phyloP scores from a whole-genome alignment of 495 filamentous ascomycete species.

The Penicillium nucicola region DNA sequence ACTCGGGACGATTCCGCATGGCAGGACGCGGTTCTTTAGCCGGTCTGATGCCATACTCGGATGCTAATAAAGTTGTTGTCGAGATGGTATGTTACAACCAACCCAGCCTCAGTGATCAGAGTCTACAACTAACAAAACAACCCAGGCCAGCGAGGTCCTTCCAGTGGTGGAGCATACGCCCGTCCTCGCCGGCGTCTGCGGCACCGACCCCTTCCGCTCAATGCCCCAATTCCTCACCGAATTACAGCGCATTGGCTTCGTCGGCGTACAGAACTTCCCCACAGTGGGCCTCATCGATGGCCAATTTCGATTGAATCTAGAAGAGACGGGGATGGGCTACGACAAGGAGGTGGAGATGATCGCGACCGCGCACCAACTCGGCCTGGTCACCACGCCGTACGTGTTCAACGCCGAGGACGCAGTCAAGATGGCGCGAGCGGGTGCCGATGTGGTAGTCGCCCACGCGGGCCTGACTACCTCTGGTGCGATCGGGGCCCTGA shows the following conservation, averaged over 20 bases:
- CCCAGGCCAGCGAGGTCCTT: constrained; percentile 54
- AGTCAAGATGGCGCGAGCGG: constrained; percentile 55
- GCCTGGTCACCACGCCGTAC: constrained; percentile 64
- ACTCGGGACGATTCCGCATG: constrained; percentile 72
- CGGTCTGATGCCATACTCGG: constrained; percentile 68
- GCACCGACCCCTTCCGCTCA: constrained; percentile 60
- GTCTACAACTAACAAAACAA: no score
- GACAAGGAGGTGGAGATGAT: constrained; percentile 64
- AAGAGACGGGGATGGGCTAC: constrained; percentile 71
- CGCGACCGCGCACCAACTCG: constrained; percentile 49
- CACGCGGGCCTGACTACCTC: constrained; percentile 68
- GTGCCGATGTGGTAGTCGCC: constrained; percentile 65
- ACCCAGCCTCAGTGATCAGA: no score
- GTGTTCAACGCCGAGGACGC: constrained; percentile 62
- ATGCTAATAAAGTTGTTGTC: constrained; percentile 66
- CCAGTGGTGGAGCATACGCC: constrained; percentile 58
- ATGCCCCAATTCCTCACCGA: constrained; percentile 56
- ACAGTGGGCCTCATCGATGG: constrained; percentile 71
- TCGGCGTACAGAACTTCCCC: constrained; percentile 70
- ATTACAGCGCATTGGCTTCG: constrained; percentile 57
- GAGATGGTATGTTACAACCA: constrained; percentile 52
- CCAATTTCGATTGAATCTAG: constrained; percentile 59
- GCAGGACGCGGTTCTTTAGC: constrained; percentile 67
- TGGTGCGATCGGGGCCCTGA: constrained; percentile 60
- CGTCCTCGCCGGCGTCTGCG: constrained; percentile 65